Conservation (phyloP, 805 yeast species). For the Cyberlindnera japonica region DNA sequence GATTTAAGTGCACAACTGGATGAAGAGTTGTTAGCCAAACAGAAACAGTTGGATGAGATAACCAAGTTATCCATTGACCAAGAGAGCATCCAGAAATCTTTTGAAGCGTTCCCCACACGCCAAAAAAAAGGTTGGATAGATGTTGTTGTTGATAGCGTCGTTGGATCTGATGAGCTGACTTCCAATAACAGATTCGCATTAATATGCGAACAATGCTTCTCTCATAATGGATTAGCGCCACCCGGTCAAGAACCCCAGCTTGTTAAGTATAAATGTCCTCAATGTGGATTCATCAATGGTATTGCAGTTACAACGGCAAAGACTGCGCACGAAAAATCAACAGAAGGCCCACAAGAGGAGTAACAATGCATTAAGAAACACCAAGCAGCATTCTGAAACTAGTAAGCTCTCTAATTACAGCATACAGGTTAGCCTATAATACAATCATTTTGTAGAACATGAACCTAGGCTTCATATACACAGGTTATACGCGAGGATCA, state of each 20-base stretch:
- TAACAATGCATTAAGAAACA: too few relatives aligned
- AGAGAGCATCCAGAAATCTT: constrained; percentile 2
- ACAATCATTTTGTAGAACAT: too few relatives aligned
- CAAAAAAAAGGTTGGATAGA: constrained; percentile 28
- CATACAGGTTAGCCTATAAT: too few relatives aligned
- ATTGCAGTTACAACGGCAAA: background rate
- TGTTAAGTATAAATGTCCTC: constrained; percentile 60
- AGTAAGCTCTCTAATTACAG: too few relatives aligned
- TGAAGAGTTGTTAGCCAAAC: constrained; percentile 38
- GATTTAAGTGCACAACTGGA: constrained; percentile 43
- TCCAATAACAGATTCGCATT: constrained; percentile 64
- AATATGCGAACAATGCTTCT: constrained; percentile 61
- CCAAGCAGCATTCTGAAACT: too few relatives aligned
- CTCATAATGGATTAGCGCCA: constrained; percentile 80
- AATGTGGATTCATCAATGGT: constrained; percentile 48
- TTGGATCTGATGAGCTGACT: constrained; percentile 63
- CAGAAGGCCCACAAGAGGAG: background rate
- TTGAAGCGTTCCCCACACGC: constrained; percentile 7
- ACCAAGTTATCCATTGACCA: constrained; percentile 30
- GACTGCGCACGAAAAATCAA: background rate
- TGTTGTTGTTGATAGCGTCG: constrained; percentile 37
- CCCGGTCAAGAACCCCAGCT: constrained; percentile 52
- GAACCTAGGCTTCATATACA: too few relatives aligned
- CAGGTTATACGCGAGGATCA: too few relatives aligned
- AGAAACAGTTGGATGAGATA: constrained; percentile 36